A percentile compares a stretch with the other conserved stretches of the same genome.
phyloP scores from a whole-genome alignment of 495 filamentous ascomycete genomes.

The Daldinia grandis region DNA sequence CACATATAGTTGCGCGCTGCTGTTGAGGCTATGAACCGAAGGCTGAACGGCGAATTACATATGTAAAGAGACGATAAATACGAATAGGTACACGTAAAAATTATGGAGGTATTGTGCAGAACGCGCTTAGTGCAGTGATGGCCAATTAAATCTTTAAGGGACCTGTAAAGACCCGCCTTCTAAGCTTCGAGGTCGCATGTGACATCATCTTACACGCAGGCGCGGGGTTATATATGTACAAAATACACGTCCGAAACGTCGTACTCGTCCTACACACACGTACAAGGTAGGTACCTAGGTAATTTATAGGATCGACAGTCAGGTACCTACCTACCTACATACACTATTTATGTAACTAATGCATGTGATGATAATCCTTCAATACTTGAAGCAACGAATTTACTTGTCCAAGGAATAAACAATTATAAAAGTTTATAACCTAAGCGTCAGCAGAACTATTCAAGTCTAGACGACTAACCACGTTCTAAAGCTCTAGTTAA shows the following conservation, averaged over 20 bases:
- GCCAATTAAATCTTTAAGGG: neutral
- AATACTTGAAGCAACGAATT: neutral
- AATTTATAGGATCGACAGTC: neutral
- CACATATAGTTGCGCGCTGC: neutral
- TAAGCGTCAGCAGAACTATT: neutral
- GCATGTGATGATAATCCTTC: neutral
- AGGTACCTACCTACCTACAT: neutral
- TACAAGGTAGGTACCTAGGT: neutral
- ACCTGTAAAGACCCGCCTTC: neutral
- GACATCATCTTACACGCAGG: neutral
- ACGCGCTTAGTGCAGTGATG: neutral
- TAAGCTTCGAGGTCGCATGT: neutral
- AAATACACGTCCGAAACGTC: neutral
- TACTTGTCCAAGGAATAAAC: neutral
- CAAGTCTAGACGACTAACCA: neutral
- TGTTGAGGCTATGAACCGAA: neutral
- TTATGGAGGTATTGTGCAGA: neutral
- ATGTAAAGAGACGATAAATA: neutral
- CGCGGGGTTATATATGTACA: neutral
- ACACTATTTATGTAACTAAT: neutral
- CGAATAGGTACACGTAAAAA: neutral
- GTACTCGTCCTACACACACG: neutral
- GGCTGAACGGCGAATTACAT: neutral
- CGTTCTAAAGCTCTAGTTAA: neutral
- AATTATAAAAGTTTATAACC: neutral